phyloP scores from a whole-genome alignment of 1,284 basidiomycete species.

The Microbotryum violaceum region DNA sequence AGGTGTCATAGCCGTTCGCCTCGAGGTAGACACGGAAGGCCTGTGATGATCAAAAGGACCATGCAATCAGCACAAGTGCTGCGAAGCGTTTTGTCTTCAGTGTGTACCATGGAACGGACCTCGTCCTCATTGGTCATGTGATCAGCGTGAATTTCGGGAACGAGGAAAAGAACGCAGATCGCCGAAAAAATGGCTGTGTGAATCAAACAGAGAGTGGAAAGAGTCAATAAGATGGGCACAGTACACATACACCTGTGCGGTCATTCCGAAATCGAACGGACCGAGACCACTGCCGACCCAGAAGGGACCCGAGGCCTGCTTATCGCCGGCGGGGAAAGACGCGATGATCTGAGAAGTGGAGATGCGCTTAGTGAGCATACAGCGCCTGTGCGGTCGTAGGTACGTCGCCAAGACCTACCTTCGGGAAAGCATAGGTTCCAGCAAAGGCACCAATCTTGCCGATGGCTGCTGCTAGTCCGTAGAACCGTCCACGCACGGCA shows the following conservation, averaged over 20 bases:
- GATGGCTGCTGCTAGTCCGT: conserved; percentile 73
- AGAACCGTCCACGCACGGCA: conserved; percentile 76
- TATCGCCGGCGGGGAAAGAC: conserved; percentile 29
- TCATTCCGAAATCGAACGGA: background rate
- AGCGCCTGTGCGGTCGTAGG: background rate
- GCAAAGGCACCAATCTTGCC: conserved; percentile 84
- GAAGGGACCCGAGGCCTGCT: conserved; percentile 38
- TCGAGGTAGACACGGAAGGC: no score
- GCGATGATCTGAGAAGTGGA: conserved; percentile 7
- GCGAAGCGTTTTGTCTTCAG: no score
- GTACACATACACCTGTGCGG: no score
- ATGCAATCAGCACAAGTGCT: no score
- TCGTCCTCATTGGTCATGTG: conserved; percentile 72
- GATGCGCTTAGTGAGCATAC: background rate
- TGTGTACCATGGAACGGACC: no score
- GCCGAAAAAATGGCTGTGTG: conserved; percentile 70
- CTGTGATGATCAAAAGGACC: no score
- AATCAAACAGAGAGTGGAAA: conserved; percentile 41
- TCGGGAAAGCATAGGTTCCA: conserved; percentile 9
- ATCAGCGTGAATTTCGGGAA: conserved; percentile 65
- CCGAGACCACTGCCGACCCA: conserved; percentile 28
- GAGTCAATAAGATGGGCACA: background rate
- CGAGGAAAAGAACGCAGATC: conserved; percentile 61
- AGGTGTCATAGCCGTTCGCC: no score
- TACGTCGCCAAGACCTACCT: background rate